Evolutionary conservation across 2,329 filamentous ascomycete species (phyloP), one percentile per base, ranked within the genome.

Genomic region (Penicillium oxalicum): DNA sequence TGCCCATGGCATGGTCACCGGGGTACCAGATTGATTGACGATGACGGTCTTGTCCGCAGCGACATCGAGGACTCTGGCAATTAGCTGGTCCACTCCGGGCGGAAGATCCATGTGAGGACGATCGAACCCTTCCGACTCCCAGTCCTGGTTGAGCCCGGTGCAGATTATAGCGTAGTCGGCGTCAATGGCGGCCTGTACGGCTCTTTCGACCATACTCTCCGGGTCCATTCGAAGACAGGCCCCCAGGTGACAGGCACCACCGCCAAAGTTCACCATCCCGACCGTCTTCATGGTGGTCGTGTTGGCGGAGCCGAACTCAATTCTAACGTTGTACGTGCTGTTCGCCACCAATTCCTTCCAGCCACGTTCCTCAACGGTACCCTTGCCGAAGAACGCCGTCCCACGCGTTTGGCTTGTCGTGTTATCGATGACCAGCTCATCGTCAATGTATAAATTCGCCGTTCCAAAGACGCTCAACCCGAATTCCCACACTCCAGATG

Each of bases 11-110:
- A 76, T 73, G 3, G 70, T 73, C 5, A 77, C 68, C 0, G 87
- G 86, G 0, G 85, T 87, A 27, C 87, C 87, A 0, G 84, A 87
- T 58, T 90, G 86, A 62, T 87, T 82, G 3, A 90, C 82, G 1
- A 91, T 80, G 2, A 81, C 79, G 0, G 84, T 86, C 40, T 44
- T 56, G 44, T 82, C 81, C 6, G 81, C 73, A 61, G 89, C 89
- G 1, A 77, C 83, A 0, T 75, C 74, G 8, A 81, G 73, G 0
- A 90, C 80, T 3, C 79, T 77, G 9, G 74, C 63, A 54, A 91
- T 84, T 46, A 81, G 70, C 40, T 70, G 70, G 59, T 81, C 77
- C 40, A 74, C 73, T 49, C 65, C 71, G 27, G 65, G 74, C 40
- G 79, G 78, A 4, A 81, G 68, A 52, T 78, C 74, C 77, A 45